These are phyloP conservation scores for Colletotrichum kahawae DNA, from an alignment of 2,329 filamentous ascomycete species.

Conservation along the genomic window DNA sequence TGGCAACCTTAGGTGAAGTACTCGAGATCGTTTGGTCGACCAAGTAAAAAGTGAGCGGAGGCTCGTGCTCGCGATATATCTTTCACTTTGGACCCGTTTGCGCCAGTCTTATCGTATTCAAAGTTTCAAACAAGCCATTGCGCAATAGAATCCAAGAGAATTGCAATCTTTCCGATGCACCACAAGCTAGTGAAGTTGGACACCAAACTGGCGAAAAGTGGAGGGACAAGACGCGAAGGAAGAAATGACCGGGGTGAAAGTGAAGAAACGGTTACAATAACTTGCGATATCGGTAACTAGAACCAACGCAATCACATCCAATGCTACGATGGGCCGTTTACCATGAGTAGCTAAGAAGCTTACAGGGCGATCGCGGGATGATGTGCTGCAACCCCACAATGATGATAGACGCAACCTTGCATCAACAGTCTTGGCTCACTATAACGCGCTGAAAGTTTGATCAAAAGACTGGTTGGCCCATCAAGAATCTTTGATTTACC, in stretches of 20 bases:
- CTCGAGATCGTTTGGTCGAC: not conserved
- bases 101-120: not conserved
- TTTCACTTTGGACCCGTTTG: not conserved
- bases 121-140: not conserved
- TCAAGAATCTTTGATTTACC: not conserved
- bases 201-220: not conserved
- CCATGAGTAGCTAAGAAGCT: not conserved
- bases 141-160: not conserved
- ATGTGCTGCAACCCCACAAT: not conserved
- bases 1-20: not conserved
- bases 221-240: not conserved
- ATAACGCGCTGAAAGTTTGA: not conserved
- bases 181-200: not conserved
- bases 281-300: not conserved
- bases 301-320: not conserved
- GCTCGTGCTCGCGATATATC: not conserved
- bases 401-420: not conserved
- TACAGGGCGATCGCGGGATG: not conserved
- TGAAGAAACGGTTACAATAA: no score
- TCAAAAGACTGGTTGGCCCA: not conserved
- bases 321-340: not conserved
- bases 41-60: not conserved
- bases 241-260: not conserved
- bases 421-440: not conserved
- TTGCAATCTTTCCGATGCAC: not conserved